Evolutionary conservation across 2,329 filamentous ascomycete species (phyloP).

Genomic region (Podosphaera xanthii): DNA sequence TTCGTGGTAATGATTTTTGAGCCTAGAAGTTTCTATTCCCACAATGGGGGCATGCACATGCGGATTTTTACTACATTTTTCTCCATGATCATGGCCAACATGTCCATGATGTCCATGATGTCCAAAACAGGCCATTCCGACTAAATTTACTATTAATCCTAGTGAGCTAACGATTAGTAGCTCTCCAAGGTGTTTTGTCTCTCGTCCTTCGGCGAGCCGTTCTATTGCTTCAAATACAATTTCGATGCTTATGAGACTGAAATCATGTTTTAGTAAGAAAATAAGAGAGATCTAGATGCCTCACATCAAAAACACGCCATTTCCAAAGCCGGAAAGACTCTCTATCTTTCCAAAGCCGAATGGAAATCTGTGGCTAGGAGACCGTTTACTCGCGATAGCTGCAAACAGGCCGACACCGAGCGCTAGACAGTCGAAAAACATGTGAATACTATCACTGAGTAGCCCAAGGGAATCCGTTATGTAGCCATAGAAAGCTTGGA

Average conservation of each 20-base stretch:
- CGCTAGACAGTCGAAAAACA: constrained; percentile 96
- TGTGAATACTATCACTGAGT: constrained; percentile 95
- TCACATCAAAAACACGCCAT: constrained; percentile 81
- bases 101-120: constrained; percentile 20
- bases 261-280: constrained; percentile 6
- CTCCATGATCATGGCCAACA: constrained; percentile 16
- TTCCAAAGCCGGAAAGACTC: constrained; percentile 85
- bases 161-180: constrained; percentile 72
- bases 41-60: constrained; percentile 11
- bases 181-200: constrained; percentile 68
- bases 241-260: constrained; percentile 73
- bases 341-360: constrained; percentile 96
- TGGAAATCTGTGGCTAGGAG: constrained; percentile 66
- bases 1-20: constrained; percentile 14
- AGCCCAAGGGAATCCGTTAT: constrained; percentile 80
- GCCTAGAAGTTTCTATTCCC: constrained; percentile 5
- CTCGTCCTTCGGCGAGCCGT: constrained; percentile 57
- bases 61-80: constrained; percentile 11
- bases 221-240: constrained; percentile 91
- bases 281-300: constrained; percentile 12
- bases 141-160: constrained; percentile 71
- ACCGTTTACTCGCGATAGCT: constrained; percentile 92
- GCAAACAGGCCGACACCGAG: constrained; percentile 76
- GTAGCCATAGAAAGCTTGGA: constrained; percentile 87
- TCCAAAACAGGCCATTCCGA: constrained; percentile 40